Conservation (phyloP, 345 rosid genomes). For the Bruguiera gymnorhiza region DNA sequence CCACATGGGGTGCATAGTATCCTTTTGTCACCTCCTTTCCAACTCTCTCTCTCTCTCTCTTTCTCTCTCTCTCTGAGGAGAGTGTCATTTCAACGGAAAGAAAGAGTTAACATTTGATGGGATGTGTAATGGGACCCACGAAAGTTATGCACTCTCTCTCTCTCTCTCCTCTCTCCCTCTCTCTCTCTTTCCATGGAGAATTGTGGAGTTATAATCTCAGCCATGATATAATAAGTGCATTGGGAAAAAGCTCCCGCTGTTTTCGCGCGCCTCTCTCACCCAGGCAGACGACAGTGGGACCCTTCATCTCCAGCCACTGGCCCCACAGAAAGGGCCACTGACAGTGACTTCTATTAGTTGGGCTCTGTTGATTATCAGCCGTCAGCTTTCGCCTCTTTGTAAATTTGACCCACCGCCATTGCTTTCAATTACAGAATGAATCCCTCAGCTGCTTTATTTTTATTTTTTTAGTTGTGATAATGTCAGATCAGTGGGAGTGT, state of each 20-base stretch:
- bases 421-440: no score
- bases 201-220: no score
- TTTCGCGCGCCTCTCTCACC: constrained; percentile 53
- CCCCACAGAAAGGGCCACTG: constrained; percentile 17
- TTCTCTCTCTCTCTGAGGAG: background rate
- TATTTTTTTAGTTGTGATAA: constrained; percentile 14
- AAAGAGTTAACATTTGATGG: constrained; percentile 25
- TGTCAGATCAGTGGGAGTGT: constrained; percentile 20
- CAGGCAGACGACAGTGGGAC: constrained; percentile 11
- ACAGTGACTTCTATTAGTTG: background rate
- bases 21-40: no score
- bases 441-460: background rate
- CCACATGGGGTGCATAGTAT: constrained; percentile 40
- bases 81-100: constrained; percentile 1
- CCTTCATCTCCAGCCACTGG: constrained; percentile 3
- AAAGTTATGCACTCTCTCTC: background rate
- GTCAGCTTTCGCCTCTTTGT: background rate
- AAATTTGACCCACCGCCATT: no score
- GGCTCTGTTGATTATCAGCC: background rate
- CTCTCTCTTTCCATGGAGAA: no score
- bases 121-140: constrained; percentile 12
- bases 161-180: no score
- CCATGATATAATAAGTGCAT: constrained; percentile 22
- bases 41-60: no score
- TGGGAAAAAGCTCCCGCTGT: constrained; percentile 80